Base-by-base conservation (phyloP, 2,329 filamentous ascomycete species). In the Sclerotinia spermophila region DNA sequence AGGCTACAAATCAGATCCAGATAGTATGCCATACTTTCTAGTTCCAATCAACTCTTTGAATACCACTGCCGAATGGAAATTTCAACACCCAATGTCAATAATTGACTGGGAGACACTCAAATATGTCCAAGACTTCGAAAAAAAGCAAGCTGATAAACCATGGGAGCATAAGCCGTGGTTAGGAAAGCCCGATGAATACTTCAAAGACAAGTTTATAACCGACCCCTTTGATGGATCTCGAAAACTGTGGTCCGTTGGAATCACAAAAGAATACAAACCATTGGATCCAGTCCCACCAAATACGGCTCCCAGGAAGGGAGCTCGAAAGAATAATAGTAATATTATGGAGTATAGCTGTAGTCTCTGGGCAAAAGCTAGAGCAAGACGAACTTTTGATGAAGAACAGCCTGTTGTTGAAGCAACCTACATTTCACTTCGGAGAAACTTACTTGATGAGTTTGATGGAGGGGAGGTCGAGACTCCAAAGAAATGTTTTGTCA, bases 271-370 rank as follows among this genome's bases (percentile, higher is more conserved):
- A 15, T 82, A 92, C 59, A 89, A 85, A 61, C 86, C 91, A 1
- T 83, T 84, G 3, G 91, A 94, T 77, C 84, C 84, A 1, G 87
- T 93, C 8, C 91, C 92, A 83, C 1, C 83, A 82, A 66, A 85
- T 86, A 24, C 84, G 84, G 6, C 81, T 81, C 72, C 82, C 76
- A 79, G 79, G 80, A 87, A 80, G 78, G 83, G 60, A 71, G 81
- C 42, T 83, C 83, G 80, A 76, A 79, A 71, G 74, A 79, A 67
- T 1, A 81, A 83, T 17, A 81, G 84, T 30, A 90, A 87, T 69
- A 97, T 98, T 74, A 86, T 95, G 73, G 90, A 94, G 75, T 98
- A 96, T 80, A 94, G 90, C 67, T 86, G 92, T 75, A 97, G 92
- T 78, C 83, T 94, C 27, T 95, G 87, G 81, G 83, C 84, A 7